Conservation (phyloP, 1,284 basidiomycete species). For the Tetrapyrgos nigripes region DNA sequence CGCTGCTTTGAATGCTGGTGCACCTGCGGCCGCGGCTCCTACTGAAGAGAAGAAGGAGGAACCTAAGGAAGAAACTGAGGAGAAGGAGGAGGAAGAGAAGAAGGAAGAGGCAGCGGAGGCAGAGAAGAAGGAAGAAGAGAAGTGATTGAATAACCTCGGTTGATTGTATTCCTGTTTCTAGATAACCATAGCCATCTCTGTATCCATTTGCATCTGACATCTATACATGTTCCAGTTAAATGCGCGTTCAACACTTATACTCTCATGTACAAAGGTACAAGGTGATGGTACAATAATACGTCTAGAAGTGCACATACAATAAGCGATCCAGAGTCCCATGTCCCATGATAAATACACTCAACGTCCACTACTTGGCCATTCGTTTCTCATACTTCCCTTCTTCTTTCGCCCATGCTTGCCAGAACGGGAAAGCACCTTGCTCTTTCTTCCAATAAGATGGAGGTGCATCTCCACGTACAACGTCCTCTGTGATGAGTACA, state of each 20-base stretch:
- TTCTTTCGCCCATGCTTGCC: conserved; percentile 55
- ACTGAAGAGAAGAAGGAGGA: conserved; percentile 33
- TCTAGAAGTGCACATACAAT: neutral
- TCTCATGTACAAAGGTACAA: neutral
- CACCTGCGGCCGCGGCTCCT: conserved; percentile 35
- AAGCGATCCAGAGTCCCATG: neutral
- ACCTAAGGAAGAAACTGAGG: conserved; percentile 35
- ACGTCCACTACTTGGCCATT: neutral
- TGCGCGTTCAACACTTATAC: neutral
- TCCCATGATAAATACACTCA: conserved; percentile 21
- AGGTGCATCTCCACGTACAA: conserved; percentile 45
- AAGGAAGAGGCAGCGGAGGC: conserved; percentile 12
- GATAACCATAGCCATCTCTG: neutral
- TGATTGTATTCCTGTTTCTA: neutral
- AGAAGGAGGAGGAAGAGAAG: conserved; percentile 32
- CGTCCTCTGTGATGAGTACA: conserved; percentile 51
- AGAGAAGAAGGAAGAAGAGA: neutral
- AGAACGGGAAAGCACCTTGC: conserved; percentile 46
- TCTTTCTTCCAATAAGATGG: conserved; percentile 52
- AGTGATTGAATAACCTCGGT: neutral
- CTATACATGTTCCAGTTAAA: neutral
- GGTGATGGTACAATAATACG: neutral
- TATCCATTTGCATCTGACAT: conserved; percentile 1
- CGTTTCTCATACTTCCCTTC: conserved; percentile 36
- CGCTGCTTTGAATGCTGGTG: conserved; percentile 44